phyloP scores from a whole-genome alignment of 1,284 basidiomycete genomes.

The Vanrija pseudolonga region DNA sequence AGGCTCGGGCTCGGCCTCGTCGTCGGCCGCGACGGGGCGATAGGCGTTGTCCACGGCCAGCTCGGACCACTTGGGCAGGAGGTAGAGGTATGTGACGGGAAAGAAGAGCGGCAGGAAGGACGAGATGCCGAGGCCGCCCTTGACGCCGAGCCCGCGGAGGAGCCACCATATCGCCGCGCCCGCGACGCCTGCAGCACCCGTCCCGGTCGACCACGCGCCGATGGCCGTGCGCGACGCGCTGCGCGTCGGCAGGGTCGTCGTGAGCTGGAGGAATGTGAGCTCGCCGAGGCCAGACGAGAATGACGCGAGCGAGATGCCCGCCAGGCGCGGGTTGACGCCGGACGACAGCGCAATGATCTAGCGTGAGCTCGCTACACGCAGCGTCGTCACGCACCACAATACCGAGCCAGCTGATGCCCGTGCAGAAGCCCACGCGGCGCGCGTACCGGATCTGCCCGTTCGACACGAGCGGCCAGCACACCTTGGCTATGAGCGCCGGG shows the following conservation, averaged over 20 bases:
- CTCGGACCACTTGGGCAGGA: conserved; percentile 58
- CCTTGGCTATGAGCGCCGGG: conserved; percentile 75
- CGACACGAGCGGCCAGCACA: conserved; percentile 87
- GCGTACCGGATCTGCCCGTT: conserved; percentile 76
- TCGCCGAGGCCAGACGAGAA: conserved; percentile 92
- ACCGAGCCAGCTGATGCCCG: conserved; percentile 65
- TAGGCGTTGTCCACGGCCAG: conserved; percentile 19
- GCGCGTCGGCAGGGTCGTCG: conserved; percentile 60
- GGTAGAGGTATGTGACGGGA: conserved; percentile 66
- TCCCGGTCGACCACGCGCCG: conserved; percentile 79
- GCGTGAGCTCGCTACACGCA: neutral
- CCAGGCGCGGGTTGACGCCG: conserved; percentile 63
- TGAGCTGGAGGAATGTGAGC: conserved; percentile 88
- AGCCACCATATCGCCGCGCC: conserved; percentile 96
- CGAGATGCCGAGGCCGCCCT: conserved; percentile 73
- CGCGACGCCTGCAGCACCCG: conserved; percentile 87
- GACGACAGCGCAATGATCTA: conserved; percentile 79
- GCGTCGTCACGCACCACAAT: conserved; percentile 62
- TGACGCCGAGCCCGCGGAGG: conserved; percentile 78
- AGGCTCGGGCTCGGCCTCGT: conserved; percentile 24
- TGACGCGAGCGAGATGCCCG: conserved; percentile 85
- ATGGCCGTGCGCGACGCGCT: conserved; percentile 49
- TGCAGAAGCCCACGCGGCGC: conserved; percentile 71
- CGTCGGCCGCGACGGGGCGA: conserved; percentile 27
- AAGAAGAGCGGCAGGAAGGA: conserved; percentile 68